Evolutionary conservation across 495 filamentous ascomycete genomes (phyloP), one percentile per base, ranked within the genome.

Genomic region (Thozetella sp.): DNA sequence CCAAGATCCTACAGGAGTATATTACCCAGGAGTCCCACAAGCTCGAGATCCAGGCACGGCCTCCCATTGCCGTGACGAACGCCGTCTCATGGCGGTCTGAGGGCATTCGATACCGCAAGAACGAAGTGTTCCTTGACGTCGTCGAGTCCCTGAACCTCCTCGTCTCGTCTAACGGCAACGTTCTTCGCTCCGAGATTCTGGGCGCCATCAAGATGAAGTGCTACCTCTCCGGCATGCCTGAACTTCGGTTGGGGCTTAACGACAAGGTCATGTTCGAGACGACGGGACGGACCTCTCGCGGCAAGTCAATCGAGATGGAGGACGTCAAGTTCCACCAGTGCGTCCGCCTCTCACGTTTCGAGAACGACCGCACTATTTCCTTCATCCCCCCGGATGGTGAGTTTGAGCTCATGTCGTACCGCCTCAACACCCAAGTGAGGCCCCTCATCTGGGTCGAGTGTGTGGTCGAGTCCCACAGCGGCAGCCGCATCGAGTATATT

Each of bases 241-340:
- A 99, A 72, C 77, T 99, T 65, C 90, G 96, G 52, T 73, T 99
- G 45, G 96, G 96, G 0, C 73, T 99, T 64, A 99, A 99, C 80
- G 96, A 99, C 76, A 99, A 99, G 73, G 96, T 91, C 66, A 99
- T 99, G 96, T 99, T 99, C 69, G 96, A 99, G 78, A 95, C 92
- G 26, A 99, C 96, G 10, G 96, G 96, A 15, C 84, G 96, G 55
- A 93, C 96, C 10, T 97, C 93, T 54, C 78, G 96, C 69, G 96
- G 96, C 53, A 99, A 99, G 76, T 91, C 95, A 12, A 94, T 99
- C 55, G 96, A 99, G 76, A 99, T 99, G 96, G 96, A 99, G 74
- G 96, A 99, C 63, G 96, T 99, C 69, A 99, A 98, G 69, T 99
- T 99, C 76, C 96, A 99, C 77, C 96, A 99, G 72, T 99, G 96